phyloP scores from a whole-genome alignment of 2,329 filamentous ascomycete genomes.

The Colletotrichum sojae region DNA sequence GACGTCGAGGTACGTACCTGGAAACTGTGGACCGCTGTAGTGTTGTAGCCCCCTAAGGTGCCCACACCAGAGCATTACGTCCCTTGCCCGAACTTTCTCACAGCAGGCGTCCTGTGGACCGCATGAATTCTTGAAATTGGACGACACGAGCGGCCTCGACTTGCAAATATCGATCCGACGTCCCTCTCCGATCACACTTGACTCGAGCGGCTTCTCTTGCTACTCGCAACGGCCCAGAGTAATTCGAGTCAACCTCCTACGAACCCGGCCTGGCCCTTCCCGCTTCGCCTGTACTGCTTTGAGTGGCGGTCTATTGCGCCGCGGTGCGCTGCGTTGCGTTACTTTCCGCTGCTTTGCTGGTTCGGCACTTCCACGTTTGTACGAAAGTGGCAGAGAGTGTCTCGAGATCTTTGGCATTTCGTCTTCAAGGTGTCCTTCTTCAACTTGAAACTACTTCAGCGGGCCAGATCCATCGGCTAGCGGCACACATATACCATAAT shows the following conservation, averaged over 20 bases:
- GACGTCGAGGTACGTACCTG: not conserved
- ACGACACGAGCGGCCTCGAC: conserved; percentile 32
- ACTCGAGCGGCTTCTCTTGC: conserved; percentile 9
- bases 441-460: too few species aligned
- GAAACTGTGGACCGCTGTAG: not conserved
- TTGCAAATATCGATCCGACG: conserved; percentile 19
- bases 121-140: conserved; percentile 44
- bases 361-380: not conserved
- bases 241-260: not conserved
- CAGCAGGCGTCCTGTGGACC: conserved; percentile 33
- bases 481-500: conserved; percentile 1
- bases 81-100: conserved; percentile 33
- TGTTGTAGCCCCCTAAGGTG: not conserved
- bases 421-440: too few species aligned
- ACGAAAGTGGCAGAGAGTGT: not conserved
- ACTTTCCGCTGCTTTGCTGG: conserved; percentile 7
- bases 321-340: conserved; percentile 11
- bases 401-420: too few species aligned
- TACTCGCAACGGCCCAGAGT: too few species aligned
- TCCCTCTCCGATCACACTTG: not conserved
- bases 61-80: conserved; percentile 23
- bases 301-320: conserved; percentile 14
- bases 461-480: not conserved
- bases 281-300: conserved; percentile 15
- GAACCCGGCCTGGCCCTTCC: conserved; percentile 25